Conservation (phyloP, 1,139 yeast species). For the Wickerhamomyces sp. region DNA sequence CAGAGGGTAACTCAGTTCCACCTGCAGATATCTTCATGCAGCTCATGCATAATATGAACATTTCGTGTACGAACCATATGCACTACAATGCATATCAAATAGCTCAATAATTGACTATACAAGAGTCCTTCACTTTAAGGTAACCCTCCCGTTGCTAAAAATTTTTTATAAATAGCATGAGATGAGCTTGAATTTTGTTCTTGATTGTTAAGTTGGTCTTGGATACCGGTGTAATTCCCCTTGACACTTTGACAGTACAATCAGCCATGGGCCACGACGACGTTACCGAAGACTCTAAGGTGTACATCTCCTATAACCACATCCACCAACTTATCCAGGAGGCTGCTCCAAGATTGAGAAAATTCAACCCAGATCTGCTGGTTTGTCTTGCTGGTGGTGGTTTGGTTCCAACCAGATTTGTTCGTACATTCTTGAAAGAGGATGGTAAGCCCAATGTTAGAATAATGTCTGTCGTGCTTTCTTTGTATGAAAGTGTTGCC, state of each 20-base stretch:
- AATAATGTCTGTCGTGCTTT: conserved; percentile 89
- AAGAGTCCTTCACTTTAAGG: no score
- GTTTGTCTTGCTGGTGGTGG: conserved; percentile 95
- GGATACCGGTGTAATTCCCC: no score
- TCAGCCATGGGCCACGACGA: conserved; percentile 19
- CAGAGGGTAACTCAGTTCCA: no score
- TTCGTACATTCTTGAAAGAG: conserved; percentile 83
- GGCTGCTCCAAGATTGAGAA: conserved; percentile 66
- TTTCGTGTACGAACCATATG: no score
- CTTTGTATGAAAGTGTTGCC: conserved; percentile 80
- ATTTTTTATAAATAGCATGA: neutral
- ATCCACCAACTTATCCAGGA: conserved; percentile 92
- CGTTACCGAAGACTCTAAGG: conserved; percentile 36
- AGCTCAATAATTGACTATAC: no score
- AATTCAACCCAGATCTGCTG: conserved; percentile 72
- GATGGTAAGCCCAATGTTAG: conserved; percentile 86
- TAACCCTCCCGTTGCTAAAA: neutral
- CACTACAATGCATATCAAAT: no score
- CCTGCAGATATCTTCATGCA: no score
- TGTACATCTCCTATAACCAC: conserved; percentile 87
- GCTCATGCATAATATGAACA: no score
- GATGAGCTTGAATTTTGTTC: no score
- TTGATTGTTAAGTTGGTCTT: no score
- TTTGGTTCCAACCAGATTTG: conserved; percentile 91
- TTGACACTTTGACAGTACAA: conserved; percentile 1